phyloP scores from a whole-genome alignment of 306 rosid genomes.

The Quercus aquifolioides region DNA sequence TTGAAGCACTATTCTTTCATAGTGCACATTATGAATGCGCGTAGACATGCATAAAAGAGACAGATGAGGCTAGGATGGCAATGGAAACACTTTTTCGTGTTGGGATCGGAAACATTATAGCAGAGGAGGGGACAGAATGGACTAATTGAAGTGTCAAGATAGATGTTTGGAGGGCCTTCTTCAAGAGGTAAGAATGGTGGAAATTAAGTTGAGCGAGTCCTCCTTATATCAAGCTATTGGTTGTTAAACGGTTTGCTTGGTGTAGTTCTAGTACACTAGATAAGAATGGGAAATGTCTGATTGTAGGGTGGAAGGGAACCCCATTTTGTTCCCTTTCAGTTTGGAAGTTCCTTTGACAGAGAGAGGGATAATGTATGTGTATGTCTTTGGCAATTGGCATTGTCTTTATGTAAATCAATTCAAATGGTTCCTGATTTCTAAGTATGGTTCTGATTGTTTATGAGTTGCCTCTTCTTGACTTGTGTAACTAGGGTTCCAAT shows the following conservation, averaged over 20 bases:
- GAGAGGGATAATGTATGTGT: background rate
- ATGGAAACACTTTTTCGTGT: constrained; percentile 27
- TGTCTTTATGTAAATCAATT: too few species aligned
- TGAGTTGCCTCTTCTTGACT: background rate
- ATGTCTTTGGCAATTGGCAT: too few species aligned
- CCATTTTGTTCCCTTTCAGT: constrained; percentile 69
- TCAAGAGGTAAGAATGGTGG: background rate
- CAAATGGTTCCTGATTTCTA: too few species aligned
- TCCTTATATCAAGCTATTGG: too few species aligned
- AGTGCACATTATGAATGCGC: constrained; percentile 51
- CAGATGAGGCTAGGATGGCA: constrained; percentile 24
- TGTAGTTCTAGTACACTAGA: constrained; percentile 49
- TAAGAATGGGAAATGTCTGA: constrained; percentile 36
- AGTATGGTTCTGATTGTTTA: too few species aligned
- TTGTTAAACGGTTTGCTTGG: constrained; percentile 33
- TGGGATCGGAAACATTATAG: constrained; percentile 25
- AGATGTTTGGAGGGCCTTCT: too few species aligned
- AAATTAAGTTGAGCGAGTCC: too few species aligned
- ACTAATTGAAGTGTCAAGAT: too few species aligned
- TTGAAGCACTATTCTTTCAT: constrained; percentile 52
- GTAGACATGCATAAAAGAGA: constrained; percentile 36
- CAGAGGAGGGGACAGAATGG: too few species aligned
- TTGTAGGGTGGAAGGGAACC: constrained; percentile 57
- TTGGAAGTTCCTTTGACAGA: constrained; percentile 56
- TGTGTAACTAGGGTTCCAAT: background rate